Percentiles rank a stretch among this genome's conserved stretches.
phyloP scores from a whole-genome alignment of 176 grass and related monocot species.

The Oryza glumipatula region DNA sequence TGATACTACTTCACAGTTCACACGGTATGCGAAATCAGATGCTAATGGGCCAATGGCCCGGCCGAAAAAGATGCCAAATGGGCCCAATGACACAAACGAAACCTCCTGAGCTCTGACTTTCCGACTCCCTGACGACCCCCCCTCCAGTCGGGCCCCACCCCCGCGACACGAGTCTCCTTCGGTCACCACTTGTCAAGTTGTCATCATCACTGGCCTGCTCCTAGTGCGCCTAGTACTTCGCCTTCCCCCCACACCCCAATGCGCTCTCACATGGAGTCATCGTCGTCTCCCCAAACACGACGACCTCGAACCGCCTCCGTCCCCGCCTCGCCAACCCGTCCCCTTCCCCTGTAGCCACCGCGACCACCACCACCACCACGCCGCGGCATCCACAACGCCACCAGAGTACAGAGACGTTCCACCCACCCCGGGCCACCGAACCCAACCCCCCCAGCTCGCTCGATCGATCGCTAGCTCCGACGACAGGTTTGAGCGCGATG shows the following conservation, averaged over 20 bases:
- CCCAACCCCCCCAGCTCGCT: constrained; percentile 30
- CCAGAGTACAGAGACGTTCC: background rate
- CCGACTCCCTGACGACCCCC: background rate
- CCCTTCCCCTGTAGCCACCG: constrained; percentile 15
- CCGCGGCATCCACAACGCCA: constrained; percentile 27
- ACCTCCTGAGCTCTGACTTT: constrained; percentile 15
- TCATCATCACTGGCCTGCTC: background rate
- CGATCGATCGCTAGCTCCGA: background rate
- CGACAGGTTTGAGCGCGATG: constrained; percentile 28
- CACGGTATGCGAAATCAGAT: no score
- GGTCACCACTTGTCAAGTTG: background rate
- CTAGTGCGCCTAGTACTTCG: constrained; percentile 29
- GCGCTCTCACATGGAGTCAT: constrained; percentile 71
- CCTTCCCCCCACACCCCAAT: constrained; percentile 37
- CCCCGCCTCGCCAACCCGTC: constrained; percentile 24
- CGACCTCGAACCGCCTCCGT: constrained; percentile 29
- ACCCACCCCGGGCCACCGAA: constrained; percentile 31
- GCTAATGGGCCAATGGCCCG: no score
- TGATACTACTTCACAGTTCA: no score
- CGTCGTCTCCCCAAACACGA: constrained; percentile 1
- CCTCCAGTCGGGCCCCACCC: constrained; percentile 14
- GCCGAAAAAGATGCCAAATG: background rate
- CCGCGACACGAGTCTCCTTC: constrained; percentile 22
- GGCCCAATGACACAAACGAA: background rate
- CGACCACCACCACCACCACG: background rate